Evolutionary conservation across 2,329 filamentous ascomycete genomes (phyloP), one percentile per base, ranked within the genome.

Genomic region (Paracoccidioides lutzii): DNA sequence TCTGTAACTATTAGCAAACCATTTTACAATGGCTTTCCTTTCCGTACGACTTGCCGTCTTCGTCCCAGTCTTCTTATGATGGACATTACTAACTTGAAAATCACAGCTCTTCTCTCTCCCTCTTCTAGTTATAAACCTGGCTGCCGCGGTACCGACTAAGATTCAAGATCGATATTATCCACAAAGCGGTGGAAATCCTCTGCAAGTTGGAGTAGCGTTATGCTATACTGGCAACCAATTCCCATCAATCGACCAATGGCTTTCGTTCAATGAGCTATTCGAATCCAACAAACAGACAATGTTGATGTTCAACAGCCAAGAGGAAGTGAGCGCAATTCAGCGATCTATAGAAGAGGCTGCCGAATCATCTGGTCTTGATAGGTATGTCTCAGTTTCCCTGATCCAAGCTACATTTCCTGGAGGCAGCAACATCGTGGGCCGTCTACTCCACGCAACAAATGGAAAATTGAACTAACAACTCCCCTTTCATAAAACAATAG

Each of bases 141-240:
- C 22, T 22, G 22, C 22, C 22, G 22, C 22, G 22, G 22, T 22
- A 22, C 22, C 22, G 22, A 22, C 22, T 22, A 22, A 22, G 22
- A 22, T 22, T 22, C 22, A 22, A 22, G 22, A 22, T 22, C 22
- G 22, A 22, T 22, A 22, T 22, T 22, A 22, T 22, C 22, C 22
- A 22, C 22, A 22, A 22, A 22, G 22, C 22, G 22, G 2, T 22
- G 22, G 22, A 22, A 22, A 22, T 22, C 22, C 22, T 22, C 22
- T 22, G 22, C 22, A 22, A 2, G 22, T 22, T 22, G 22, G 22
- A 22, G 22, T 22, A 38, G 3, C 33, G 8, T 4, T 5, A 32
- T 55, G 53, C 33, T 55, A 55, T 22, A 51, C 15, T 15, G 53
- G 53, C 22, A 52, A 10, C 0, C 44, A 55, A 51, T 55, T 55